Conservation (phyloP, 139 green algal species). For the Tetradesmus obliquus region DNA sequence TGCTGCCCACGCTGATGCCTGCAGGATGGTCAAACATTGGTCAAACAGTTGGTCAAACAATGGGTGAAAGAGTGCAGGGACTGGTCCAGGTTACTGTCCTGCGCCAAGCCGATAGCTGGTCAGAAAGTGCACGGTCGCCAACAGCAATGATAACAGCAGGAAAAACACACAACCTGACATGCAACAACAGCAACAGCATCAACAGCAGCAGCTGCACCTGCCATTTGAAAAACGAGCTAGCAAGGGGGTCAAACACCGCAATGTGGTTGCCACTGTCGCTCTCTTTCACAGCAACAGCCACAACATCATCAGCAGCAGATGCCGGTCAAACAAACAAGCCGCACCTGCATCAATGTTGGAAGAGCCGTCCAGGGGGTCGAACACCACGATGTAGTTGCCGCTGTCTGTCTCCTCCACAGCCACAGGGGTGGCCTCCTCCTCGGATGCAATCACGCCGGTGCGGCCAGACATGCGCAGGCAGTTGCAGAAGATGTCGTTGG, state of each 20-base stretch:
- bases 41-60: slow-evolving; percentile 37
- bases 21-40: background rate
- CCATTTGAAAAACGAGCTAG: too few species aligned
- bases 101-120: background rate
- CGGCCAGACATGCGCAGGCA: slow-evolving; percentile 83
- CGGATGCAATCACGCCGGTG: slow-evolving; percentile 92
- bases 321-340: background rate
- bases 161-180: too few species aligned
- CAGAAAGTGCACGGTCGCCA: too few species aligned
- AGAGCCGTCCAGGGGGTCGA: slow-evolving; percentile 98
- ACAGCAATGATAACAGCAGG: too few species aligned
- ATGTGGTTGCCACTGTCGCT: too few species aligned
- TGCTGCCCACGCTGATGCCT: slow-evolving; percentile 94
- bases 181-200: too few species aligned
- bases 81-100: slow-evolving; percentile 72
- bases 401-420: slow-evolving; percentile 95
- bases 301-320: too few species aligned
- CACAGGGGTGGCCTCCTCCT: slow-evolving; percentile 98
- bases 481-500: slow-evolving; percentile 98
- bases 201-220: too few species aligned
- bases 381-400: slow-evolving; percentile 98
- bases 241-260: too few species aligned
- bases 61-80: background rate
- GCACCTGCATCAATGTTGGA: slow-evolving; percentile 97
- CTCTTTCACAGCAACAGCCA: background rate